Base-by-base conservation (phyloP, 1,284 basidiomycete genomes). In the Apiotrichum veenhuisii region DNA sequence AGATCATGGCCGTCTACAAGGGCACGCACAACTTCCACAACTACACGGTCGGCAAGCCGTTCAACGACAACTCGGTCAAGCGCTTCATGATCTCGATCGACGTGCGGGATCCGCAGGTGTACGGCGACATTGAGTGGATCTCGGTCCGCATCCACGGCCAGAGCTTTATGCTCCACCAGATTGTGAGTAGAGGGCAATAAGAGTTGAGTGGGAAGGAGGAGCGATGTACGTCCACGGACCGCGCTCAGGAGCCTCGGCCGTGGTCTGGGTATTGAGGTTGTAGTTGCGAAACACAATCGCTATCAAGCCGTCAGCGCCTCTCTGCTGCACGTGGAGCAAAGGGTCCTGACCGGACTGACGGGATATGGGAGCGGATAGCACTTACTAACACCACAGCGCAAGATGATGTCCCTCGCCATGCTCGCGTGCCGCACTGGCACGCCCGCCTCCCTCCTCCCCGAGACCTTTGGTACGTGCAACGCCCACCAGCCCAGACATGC, bases 141-240 rank as follows among this genome's bases (percentile, higher is more conserved):
- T 89, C 87, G 50, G 87, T 98, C 34, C 82, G 89, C 63, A 87
- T 98, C 70, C 92, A 98, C 69, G 96, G 95, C 0, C 96, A 98
- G 76, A 94, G 91, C 66, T 99, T 99, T 76, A 98, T 99, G 96
- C 78, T 98, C 56, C 95, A 99, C 75, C 95, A 98, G 70, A 83
- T 84, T 63, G 81, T 82, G 64, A 63, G 77, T 62, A 12, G 17
- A 8, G 30, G n/a, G n/a, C n/a, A n/a, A n/a, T 12, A 2, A 34
- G 23, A 17, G 17, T 14, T n/a, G 7, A 36, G n/a, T n/a, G n/a
- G n/a, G n/a, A n/a, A n/a, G n/a, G n/a, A n/a, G n/a, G n/a, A n/a
- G n/a, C n/a, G n/a, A n/a, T n/a, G n/a, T n/a, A n/a, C n/a, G n/a
- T n/a, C n/a, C n/a, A n/a, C n/a, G n/a, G n/a, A n/a, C n/a, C n/a